Conservation (phyloP, 2,329 filamentous ascomycete genomes). For the Nemania diffusa region DNA sequence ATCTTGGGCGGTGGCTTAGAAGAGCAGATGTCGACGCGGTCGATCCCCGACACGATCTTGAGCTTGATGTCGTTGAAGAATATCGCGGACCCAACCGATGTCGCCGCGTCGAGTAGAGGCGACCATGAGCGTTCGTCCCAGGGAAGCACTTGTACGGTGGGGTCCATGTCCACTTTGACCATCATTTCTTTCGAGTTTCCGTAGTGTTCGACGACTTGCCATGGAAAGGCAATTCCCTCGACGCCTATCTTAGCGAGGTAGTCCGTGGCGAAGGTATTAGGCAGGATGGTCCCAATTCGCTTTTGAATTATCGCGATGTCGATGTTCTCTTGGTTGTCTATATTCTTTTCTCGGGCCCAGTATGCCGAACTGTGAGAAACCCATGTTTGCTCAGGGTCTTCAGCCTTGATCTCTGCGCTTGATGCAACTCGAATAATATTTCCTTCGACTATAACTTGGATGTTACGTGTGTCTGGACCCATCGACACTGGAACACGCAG, state of each 20-base stretch:
- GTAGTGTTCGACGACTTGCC: slow-evolving; percentile 53
- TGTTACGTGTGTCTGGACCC: slow-evolving; percentile 45
- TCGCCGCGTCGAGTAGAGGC: slow-evolving; percentile 55
- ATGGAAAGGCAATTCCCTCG: slow-evolving; percentile 55
- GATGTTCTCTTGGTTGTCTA: slow-evolving; percentile 15
- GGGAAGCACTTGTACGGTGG: slow-evolving; percentile 47
- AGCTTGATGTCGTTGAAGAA: slow-evolving; percentile 52
- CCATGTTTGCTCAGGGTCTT: slow-evolving; percentile 43
- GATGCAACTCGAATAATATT: slow-evolving; percentile 50
- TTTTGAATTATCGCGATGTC: slow-evolving; percentile 44
- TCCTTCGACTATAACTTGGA: slow-evolving; percentile 52
- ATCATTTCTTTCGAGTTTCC: slow-evolving; percentile 55
- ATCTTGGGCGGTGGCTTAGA: slow-evolving; percentile 49
- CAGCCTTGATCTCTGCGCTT: slow-evolving; percentile 36
- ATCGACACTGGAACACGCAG: slow-evolving; percentile 52
- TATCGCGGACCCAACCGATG: slow-evolving; percentile 55
- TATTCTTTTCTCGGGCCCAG: slow-evolving; percentile 9
- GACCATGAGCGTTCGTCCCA: slow-evolving; percentile 39
- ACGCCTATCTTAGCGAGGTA: slow-evolving; percentile 55
- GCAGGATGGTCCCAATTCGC: slow-evolving; percentile 45
- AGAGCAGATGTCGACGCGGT: slow-evolving; percentile 13
- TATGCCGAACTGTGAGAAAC: slow-evolving; percentile 47
- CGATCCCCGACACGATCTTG: slow-evolving; percentile 46
- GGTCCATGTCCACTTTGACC: slow-evolving; percentile 52
- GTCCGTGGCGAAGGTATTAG: slow-evolving; percentile 51